Percentiles rank a stretch among this genome's conserved stretches.
These are phyloP conservation scores for Microdochium bolleyi DNA, from an alignment of 2,329 filamentous ascomycete genomes.

Conservation along the genomic window DNA sequence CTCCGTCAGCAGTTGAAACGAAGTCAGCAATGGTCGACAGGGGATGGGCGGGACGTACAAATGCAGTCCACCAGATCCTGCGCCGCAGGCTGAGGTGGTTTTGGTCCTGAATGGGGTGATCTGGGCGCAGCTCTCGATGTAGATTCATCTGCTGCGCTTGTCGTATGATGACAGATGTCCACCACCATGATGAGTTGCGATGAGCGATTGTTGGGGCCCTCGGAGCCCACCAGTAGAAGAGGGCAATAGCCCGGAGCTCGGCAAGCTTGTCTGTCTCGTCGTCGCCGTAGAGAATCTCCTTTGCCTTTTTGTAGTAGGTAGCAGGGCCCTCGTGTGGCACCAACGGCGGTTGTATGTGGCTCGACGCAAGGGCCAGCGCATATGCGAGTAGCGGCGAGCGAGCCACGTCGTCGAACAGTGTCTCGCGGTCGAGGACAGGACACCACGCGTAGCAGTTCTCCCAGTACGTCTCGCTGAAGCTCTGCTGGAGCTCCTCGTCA, in stretches of 20 bases:
- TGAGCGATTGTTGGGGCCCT: constrained; percentile 26
- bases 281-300: constrained; percentile 30
- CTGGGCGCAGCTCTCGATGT: constrained; percentile 25
- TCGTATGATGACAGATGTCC: constrained; percentile 32
- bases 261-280: constrained; percentile 27
- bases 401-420: constrained; percentile 18
- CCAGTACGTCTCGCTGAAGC: constrained; percentile 31
- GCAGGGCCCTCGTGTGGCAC: constrained; percentile 27
- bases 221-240: constrained; percentile 38
- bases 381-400: constrained; percentile 25
- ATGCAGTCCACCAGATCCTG: constrained; percentile 34
- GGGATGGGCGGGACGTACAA: constrained; percentile 5
- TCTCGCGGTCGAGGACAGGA: constrained; percentile 26
- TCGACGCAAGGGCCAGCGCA: constrained; percentile 29
- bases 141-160: constrained; percentile 35
- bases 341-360: constrained; percentile 31
- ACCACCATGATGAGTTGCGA: constrained; percentile 34
- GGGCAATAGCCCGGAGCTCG: constrained; percentile 24
- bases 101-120: constrained; percentile 9
- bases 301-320: constrained; percentile 29
- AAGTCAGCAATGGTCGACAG: neutral
- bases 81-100: constrained; percentile 19
- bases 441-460: constrained; percentile 34
- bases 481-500: constrained; percentile 24
- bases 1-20: neutral